phyloP scores from a whole-genome alignment of 1,284 basidiomycete genomes.

The Grifola frondosa region DNA sequence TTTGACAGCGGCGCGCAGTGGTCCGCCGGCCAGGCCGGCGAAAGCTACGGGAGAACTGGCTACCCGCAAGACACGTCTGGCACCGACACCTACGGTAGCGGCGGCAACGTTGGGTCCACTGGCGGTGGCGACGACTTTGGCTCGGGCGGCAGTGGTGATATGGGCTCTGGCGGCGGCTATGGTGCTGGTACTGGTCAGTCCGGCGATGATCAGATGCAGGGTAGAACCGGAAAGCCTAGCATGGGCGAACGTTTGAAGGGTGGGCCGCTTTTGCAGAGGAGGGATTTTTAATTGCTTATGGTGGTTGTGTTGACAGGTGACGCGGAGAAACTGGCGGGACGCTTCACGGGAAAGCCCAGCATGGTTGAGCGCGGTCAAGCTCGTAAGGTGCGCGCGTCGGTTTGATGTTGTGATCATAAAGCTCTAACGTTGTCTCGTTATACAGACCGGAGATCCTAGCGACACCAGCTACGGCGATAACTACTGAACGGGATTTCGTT shows the following conservation, averaged over 20 bases:
- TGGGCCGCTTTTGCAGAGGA: no score
- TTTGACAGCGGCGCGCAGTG: conserved; percentile 10
- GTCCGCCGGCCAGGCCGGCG: conserved; percentile 12
- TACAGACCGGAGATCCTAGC: no score
- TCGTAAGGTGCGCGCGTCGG: conserved; percentile 14
- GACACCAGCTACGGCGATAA: no score
- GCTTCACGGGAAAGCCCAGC: conserved; percentile 8
- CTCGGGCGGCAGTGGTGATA: conserved; percentile 1
- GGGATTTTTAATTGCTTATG: background rate
- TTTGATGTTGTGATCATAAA: no score
- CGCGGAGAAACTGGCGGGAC: conserved; percentile 26
- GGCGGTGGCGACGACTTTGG: conserved; percentile 4
- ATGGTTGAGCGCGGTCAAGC: conserved; percentile 14
- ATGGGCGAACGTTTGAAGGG: conserved; percentile 25
- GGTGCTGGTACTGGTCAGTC: conserved; percentile 2
- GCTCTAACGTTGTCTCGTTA: no score
- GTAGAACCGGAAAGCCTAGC: conserved; percentile 18
- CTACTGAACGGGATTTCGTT: no score
- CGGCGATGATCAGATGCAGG: conserved; percentile 10
- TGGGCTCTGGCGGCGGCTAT: background rate
- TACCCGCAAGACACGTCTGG: conserved; percentile 22
- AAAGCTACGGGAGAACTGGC: conserved; percentile 19
- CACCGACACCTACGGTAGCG: conserved; percentile 19
- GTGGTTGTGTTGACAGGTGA: conserved; percentile 15
- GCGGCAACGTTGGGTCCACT: conserved; percentile 13